These are phyloP conservation scores for Trichoderma asperellum DNA, from an alignment of 2,329 filamentous ascomycete genomes.

Conservation along the genomic window DNA sequence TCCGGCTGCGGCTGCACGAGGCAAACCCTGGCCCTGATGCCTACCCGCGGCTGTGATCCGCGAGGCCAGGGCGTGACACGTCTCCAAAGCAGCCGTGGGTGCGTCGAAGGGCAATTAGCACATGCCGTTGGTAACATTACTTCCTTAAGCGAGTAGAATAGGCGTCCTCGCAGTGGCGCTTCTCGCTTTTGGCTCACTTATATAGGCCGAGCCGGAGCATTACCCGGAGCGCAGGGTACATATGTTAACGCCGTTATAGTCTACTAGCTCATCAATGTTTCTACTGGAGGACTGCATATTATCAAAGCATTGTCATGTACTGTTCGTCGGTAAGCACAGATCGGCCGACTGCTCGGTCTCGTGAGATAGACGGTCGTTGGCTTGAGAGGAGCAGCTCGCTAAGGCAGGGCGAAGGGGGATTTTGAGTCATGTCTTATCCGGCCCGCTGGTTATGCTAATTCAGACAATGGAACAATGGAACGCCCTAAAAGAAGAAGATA, in stretches of 20 bases:
- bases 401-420: neutral
- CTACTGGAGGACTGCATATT: neutral
- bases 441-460: neutral
- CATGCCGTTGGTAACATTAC: neutral
- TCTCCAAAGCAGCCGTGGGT: neutral
- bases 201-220: neutral
- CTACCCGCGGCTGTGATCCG: constrained; percentile 15
- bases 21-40: constrained; percentile 12
- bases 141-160: neutral
- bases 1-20: neutral
- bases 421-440: neutral
- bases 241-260: neutral
- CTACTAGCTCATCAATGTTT: neutral
- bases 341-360: neutral
- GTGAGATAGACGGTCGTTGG: neutral
- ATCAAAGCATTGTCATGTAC: neutral
- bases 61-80: constrained; percentile 18
- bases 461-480: neutral
- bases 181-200: neutral
- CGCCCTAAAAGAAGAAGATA: neutral
- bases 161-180: neutral
- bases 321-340: neutral
- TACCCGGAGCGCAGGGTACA: neutral
- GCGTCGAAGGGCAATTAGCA: neutral
- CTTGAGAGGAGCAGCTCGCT: neutral